phyloP scores from a whole-genome alignment of 495 filamentous ascomycete species.

The Aspergillus steynii region DNA sequence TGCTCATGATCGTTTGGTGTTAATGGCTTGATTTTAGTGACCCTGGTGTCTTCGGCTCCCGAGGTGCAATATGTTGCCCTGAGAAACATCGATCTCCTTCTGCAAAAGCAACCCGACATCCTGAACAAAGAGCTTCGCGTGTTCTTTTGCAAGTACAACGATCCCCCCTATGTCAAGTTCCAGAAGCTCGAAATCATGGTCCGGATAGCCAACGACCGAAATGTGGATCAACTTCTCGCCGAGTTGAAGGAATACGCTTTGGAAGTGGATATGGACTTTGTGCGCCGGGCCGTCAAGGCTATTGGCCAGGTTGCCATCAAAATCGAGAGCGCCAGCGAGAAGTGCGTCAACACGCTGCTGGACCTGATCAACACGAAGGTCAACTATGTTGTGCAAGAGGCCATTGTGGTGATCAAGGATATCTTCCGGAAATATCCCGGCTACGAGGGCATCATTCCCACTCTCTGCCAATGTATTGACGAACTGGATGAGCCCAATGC shows the following conservation, averaged over 20 bases:
- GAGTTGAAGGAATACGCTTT: conserved; percentile 97
- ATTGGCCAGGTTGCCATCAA: conserved; percentile 99
- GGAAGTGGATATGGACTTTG: conserved; percentile 99
- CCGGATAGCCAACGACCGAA: conserved; percentile 95
- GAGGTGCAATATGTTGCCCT: conserved; percentile 98
- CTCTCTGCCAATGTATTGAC: conserved; percentile 93
- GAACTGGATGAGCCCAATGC: conserved; percentile 95
- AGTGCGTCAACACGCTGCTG: conserved; percentile 89
- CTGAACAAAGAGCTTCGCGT: conserved; percentile 95
- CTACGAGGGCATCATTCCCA: conserved; percentile 97
- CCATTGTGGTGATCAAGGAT: conserved; percentile 96
- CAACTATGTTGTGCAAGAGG: conserved; percentile 98
- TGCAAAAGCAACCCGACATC: conserved; percentile 95
- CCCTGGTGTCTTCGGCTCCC: conserved; percentile 89
- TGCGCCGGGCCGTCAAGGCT: conserved; percentile 86
- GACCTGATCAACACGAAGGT: conserved; percentile 96
- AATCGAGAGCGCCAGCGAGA: conserved; percentile 89
- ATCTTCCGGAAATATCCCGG: conserved; percentile 97
- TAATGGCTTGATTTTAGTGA: conserved; percentile 58
- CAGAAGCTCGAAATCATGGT: conserved; percentile 99
- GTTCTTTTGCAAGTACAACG: conserved; percentile 99
- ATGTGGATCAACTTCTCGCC: conserved; percentile 89
- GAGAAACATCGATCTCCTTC: conserved; percentile 89
- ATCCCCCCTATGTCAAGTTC: conserved; percentile 95
- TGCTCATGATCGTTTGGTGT: conserved; percentile 5